Base-by-base conservation (phyloP, 2,329 filamentous ascomycete genomes). In the Blastomyces gilchristii region DNA sequence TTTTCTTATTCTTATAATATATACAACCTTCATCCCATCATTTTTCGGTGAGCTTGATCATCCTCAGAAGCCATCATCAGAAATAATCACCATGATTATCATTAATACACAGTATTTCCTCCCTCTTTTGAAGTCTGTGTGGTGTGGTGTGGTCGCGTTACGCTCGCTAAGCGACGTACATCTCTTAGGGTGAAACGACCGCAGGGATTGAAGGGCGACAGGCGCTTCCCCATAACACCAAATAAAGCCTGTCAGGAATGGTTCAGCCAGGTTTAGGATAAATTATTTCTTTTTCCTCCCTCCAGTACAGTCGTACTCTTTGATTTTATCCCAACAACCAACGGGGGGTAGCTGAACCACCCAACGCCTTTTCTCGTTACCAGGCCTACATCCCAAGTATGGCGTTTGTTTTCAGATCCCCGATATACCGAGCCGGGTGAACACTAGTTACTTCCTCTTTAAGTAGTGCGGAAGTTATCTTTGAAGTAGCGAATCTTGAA, bases 121-220 rank as follows among this genome's bases (percentile, higher is more conserved):
- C n/a, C 11, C 41, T 2, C 28, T 0, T 58, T 14, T 9, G 11
- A 5, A 47, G n/a, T 47, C 57, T 59, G 39, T 58, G 56, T 58
- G 56, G 56, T 57, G 54, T 58, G 54, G 54, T 45, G 57, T 47
- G 57, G 39, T 59, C 22, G 43, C 41, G 43, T 59, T 41, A 58
- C 18, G 16, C 25, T 25, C 57, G 45, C 57, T 59, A 59, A 58
- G 57, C 39, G 25, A 59, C 57, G 2, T 59, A n/a, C 57, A 59
- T 59, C 2, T 28, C 7, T 16, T 25, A 57, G n/a, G n/a, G 28
- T 58, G 37, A 43, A 58, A 58, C 37, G 11, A n/a, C 9, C 9
- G 14, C 34, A 58, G 57, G 57, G 41, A 47, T 59, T n/a, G n/a
- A 43, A 58, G 0, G 16, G 39, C 41, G 2, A 59, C 25, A 59